Conservation (phyloP, 2,329 filamentous ascomycete genomes). For the Diaporthe eres region DNA sequence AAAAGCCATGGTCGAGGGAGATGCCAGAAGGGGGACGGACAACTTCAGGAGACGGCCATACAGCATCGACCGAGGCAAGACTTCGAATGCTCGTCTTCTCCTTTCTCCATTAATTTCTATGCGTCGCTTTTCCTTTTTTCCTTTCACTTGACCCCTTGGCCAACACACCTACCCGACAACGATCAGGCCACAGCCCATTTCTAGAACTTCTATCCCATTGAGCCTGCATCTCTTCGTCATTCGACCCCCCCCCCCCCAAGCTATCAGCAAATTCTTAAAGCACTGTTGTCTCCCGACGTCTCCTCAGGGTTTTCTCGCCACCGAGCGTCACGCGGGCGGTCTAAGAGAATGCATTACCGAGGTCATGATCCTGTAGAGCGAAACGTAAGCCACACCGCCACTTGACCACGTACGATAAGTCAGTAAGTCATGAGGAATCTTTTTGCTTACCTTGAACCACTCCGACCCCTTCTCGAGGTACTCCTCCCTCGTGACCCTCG, state of each 20-base stretch:
- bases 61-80: background rate
- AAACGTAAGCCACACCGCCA: conserved; percentile 36
- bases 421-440: conserved; percentile 4
- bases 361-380: conserved; percentile 70
- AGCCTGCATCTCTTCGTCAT: background rate
- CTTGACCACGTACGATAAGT: background rate
- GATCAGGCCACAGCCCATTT: background rate
- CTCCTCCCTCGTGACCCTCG: conserved; percentile 83
- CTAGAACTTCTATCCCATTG: conserved; percentile 7
- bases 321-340: background rate
- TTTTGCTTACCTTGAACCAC: conserved; percentile 82
- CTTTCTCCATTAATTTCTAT: background rate
- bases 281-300: background rate
- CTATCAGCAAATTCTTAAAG: background rate
- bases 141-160: no score
- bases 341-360: conserved; percentile 68
- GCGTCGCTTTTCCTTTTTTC: background rate
- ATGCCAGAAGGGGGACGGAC: no score
- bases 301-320: background rate
- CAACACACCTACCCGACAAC: background rate
- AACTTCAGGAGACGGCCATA: background rate
- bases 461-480: conserved; percentile 93
- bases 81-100: background rate
- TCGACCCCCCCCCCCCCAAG: background rate
- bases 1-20: no score